These are phyloP conservation scores for Calendula officinalis DNA, from an alignment of 129 eudicot species.

Conservation along the genomic window DNA sequence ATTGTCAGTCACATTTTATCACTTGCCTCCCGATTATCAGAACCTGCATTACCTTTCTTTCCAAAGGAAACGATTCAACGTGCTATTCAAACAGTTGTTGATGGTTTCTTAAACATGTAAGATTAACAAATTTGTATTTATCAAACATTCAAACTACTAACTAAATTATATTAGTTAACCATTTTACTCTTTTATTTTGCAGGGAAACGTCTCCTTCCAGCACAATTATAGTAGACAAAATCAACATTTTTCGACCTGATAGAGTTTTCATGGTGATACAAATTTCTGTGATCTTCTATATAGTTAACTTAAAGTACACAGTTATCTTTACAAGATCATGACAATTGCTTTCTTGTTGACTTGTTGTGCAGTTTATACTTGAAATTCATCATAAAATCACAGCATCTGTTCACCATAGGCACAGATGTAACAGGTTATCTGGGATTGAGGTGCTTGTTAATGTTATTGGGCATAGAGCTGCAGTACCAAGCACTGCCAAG, in stretches of 20 bases:
- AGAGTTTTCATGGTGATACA: slow-evolving; percentile 84
- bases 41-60: slow-evolving; percentile 77
- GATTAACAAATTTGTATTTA: neutral
- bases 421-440: slow-evolving; percentile 72
- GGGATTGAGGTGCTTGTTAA: slow-evolving; percentile 85
- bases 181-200: slow-evolving; percentile 30
- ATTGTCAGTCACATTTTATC: slow-evolving; percentile 71
- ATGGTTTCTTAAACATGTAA: slow-evolving; percentile 86
- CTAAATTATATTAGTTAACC: slow-evolving; percentile 6
- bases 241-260: slow-evolving; percentile 87
- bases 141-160: neutral
- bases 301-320: slow-evolving; percentile 2
- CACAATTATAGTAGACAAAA: slow-evolving; percentile 70
- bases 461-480: slow-evolving; percentile 81
- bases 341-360: slow-evolving; percentile 14
- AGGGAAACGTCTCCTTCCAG: slow-evolving; percentile 55
- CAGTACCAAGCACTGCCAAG: slow-evolving; percentile 83
- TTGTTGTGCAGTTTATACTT: slow-evolving; percentile 64
- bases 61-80: slow-evolving; percentile 53
- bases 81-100: slow-evolving; percentile 86
- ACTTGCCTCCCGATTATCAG: slow-evolving; percentile 67
- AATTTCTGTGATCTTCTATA: slow-evolving; percentile 4
- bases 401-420: slow-evolving; percentile 75
- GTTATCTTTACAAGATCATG: slow-evolving; percentile 13
- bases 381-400: slow-evolving; percentile 89